Conservation (phyloP, 1,284 basidiomycete species). For the Rhizoctonia solani region DNA sequence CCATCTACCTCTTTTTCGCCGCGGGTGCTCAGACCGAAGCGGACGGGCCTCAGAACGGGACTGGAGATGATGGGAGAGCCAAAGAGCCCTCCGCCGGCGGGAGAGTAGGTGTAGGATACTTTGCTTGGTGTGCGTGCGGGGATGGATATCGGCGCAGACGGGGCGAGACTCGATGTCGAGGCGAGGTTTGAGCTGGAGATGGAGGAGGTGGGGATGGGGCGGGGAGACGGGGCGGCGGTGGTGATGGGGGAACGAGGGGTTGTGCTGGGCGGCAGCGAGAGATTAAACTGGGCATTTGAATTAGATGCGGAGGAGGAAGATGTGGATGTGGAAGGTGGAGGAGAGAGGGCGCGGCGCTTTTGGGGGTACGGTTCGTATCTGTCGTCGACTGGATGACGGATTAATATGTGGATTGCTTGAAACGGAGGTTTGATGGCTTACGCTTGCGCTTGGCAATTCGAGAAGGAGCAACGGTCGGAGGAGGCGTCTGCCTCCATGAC, state of each 20-base stretch:
- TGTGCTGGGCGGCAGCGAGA: conserved; percentile 13
- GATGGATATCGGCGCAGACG: no score
- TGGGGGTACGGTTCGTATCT: conserved; percentile 39
- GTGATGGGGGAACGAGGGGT: conserved; percentile 37
- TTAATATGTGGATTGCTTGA: neutral
- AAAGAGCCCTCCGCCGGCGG: no score
- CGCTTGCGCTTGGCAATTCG: conserved; percentile 39
- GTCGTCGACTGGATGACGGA: conserved; percentile 33
- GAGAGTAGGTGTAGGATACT: no score
- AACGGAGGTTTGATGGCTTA: conserved; percentile 12
- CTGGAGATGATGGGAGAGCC: conserved; percentile 19
- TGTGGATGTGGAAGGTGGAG: conserved; percentile 20
- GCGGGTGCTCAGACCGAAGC: conserved; percentile 5
- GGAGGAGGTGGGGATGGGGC: conserved; percentile 11
- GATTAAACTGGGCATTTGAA: conserved; percentile 20
- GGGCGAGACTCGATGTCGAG: no score
- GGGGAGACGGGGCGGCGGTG: conserved; percentile 26
- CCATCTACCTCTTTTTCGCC: conserved; percentile 37
- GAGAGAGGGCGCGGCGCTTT: conserved; percentile 38
- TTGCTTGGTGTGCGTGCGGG: conserved; percentile 6
- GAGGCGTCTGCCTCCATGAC: conserved; percentile 37
- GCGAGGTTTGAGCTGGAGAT: conserved; percentile 11
- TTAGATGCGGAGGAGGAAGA: conserved; percentile 27
- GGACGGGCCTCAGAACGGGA: conserved; percentile 24
- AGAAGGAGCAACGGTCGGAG: conserved; percentile 34